These are phyloP conservation scores for Xylariaceae sp. DNA, from an alignment of 2,329 filamentous ascomycete genomes.

Conservation along the genomic window DNA sequence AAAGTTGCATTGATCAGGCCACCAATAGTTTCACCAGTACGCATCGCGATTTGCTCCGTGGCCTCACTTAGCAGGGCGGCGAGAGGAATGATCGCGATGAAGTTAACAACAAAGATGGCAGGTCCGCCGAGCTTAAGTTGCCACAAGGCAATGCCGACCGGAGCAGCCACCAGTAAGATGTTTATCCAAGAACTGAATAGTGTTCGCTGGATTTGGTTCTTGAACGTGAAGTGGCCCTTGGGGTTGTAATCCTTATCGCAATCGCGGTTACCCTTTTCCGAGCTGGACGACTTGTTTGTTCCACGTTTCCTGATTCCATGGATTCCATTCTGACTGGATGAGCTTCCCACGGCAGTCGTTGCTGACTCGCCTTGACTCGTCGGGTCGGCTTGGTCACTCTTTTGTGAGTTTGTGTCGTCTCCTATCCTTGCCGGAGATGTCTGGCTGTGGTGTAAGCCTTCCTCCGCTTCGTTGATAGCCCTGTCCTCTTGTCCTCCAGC, in stretches of 20 bases:
- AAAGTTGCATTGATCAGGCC: conserved; percentile 89
- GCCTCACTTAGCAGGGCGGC: conserved; percentile 83
- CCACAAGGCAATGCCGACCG: conserved; percentile 72
- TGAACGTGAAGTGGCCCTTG: conserved; percentile 53
- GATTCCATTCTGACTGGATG: neutral
- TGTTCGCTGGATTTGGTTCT: conserved; percentile 68
- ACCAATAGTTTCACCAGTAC: conserved; percentile 79
- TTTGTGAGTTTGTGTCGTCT: neutral
- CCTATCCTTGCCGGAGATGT: conserved; percentile 8
- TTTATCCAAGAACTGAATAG: conserved; percentile 86
- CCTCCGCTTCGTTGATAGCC: neutral
- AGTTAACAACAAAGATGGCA: conserved; percentile 79
- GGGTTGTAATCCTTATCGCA: conserved; percentile 29
- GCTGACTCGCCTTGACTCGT: conserved; percentile 5
- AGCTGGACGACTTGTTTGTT: conserved; percentile 4
- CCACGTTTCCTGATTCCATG: conserved; percentile 4
- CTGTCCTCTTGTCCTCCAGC: conserved; percentile 9
- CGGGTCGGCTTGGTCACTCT: neutral
- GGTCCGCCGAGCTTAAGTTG: conserved; percentile 48
- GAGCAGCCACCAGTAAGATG: conserved; percentile 71
- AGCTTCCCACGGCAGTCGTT: conserved; percentile 11
- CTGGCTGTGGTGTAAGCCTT: neutral
- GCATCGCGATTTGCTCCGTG: conserved; percentile 82
- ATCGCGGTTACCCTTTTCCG: conserved; percentile 14
- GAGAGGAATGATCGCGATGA: conserved; percentile 86